A percentile compares a stretch with the other conserved stretches of the same genome.
These are phyloP conservation scores for Saccharomycopsis oosterbeekiorum DNA, from an alignment of 805 yeast genomes.

Conservation along the genomic window DNA sequence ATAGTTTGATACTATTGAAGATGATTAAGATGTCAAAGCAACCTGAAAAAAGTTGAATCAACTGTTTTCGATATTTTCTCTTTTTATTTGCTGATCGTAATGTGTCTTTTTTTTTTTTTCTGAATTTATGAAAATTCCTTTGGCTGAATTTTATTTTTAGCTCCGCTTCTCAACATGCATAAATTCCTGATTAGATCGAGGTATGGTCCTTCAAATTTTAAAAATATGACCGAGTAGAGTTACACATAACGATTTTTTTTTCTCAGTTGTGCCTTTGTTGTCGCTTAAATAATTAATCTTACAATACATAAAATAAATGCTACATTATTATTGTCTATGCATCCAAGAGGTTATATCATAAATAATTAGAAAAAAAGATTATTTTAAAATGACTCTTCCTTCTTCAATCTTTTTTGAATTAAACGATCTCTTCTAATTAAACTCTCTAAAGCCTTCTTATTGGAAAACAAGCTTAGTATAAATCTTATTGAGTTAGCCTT, in stretches of 20 bases:
- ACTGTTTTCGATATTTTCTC: not conserved
- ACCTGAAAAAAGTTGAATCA: not conserved
- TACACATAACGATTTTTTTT: not conserved
- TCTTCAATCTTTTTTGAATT: not conserved
- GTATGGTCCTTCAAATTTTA: not conserved
- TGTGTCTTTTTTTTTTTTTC: not conserved
- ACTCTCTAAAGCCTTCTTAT: conserved; percentile 15
- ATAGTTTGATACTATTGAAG: too few relatives aligned
- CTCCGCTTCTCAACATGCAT: not conserved
- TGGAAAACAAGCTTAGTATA: conserved; percentile 14
- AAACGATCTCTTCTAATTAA: conserved; percentile 12
- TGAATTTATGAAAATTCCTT: not conserved
- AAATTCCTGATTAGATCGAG: not conserved
- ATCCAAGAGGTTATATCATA: too few relatives aligned
- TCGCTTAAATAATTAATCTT: too few relatives aligned
- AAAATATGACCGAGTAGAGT: not conserved
- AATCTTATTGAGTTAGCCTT: conserved; percentile 10
- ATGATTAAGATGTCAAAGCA: too few relatives aligned
- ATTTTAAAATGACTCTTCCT: not conserved
- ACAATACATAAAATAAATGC: not conserved
- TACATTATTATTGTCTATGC: not conserved
- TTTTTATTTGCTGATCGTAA: not conserved
- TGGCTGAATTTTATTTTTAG: not conserved
- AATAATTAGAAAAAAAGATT: too few relatives aligned
- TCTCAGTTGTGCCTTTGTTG: not conserved